phyloP scores from a whole-genome alignment of 352 stramenopile species.

The Pythium monospermum region DNA sequence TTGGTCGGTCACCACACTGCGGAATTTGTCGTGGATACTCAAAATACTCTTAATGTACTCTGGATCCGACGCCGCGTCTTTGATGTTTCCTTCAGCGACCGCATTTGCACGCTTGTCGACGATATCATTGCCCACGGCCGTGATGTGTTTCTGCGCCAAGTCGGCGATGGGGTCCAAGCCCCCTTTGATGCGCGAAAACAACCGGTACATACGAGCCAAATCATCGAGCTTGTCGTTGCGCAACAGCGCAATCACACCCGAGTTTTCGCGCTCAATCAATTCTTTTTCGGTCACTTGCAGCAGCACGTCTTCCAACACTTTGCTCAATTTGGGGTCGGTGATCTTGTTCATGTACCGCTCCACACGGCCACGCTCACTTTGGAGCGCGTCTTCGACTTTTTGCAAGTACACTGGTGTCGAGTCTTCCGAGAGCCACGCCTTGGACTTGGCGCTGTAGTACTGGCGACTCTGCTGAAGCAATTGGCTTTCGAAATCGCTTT shows the following conservation, averaged over 20 bases:
- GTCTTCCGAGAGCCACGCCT: constrained; percentile 97
- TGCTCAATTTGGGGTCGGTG: constrained; percentile 95
- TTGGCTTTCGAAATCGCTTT: constrained; percentile 91
- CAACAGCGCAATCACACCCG: constrained; percentile 90
- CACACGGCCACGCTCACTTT: constrained; percentile 85
- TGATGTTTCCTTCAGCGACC: constrained; percentile 90
- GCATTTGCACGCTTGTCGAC: constrained; percentile 80
- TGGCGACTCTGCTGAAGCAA: constrained; percentile 89
- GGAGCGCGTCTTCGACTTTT: constrained; percentile 88
- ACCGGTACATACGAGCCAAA: constrained; percentile 96
- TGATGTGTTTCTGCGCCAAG: constrained; percentile 96
- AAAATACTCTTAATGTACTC: constrained; percentile 99
- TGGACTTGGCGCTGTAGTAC: constrained; percentile 96
- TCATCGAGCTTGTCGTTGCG: constrained; percentile 98
- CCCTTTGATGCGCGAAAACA: constrained; percentile 96
- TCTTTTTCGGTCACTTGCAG: constrained; percentile 93
- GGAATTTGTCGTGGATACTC: constrained; percentile 97
- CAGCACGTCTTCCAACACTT: constrained; percentile 91
- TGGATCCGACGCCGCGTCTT: constrained; percentile 90
- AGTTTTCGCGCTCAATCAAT: constrained; percentile 98
- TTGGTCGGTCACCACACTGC: constrained; percentile 95
- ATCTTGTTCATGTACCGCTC: constrained; percentile 95
- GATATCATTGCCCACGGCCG: constrained; percentile 82
- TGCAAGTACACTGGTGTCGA: constrained; percentile 98
- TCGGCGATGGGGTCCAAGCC: constrained; percentile 95